Evolutionary conservation across 2,329 filamentous ascomycete species (phyloP).

Genomic region (Fusarium gaditjirri): DNA sequence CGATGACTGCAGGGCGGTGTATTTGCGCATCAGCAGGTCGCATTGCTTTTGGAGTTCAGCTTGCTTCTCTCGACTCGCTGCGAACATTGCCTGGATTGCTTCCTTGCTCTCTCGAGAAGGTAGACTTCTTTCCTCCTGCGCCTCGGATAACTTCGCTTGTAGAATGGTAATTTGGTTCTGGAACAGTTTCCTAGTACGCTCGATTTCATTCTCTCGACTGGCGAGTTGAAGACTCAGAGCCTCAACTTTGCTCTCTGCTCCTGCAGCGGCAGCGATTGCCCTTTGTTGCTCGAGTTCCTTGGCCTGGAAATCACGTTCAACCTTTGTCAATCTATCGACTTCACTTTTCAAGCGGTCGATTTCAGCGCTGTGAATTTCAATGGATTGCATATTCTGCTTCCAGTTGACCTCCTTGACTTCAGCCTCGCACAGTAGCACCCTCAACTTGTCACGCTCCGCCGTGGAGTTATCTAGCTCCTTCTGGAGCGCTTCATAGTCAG

Average conservation of each 20-base stretch:
- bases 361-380: constrained; percentile 70
- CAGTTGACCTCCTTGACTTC: constrained; percentile 75
- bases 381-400: constrained; percentile 71
- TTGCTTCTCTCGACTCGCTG: constrained; percentile 64
- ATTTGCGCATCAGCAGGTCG: constrained; percentile 61
- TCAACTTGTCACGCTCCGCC: constrained; percentile 72
- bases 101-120: constrained; percentile 48
- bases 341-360: constrained; percentile 68
- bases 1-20: constrained; percentile 62
- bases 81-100: constrained; percentile 58
- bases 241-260: constrained; percentile 68
- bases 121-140: constrained; percentile 44
- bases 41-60: constrained; percentile 65
- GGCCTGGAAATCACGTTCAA: constrained; percentile 71
- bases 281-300: constrained; percentile 69
- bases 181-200: constrained; percentile 56
- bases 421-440: constrained; percentile 71
- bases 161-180: constrained; percentile 60
- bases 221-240: constrained; percentile 67
- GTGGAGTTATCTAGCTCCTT: constrained; percentile 67
- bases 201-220: constrained; percentile 60
- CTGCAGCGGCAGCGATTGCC: constrained; percentile 66
- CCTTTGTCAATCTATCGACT: constrained; percentile 68
- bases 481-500: constrained; percentile 66
- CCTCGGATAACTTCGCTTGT: constrained; percentile 57